Evolutionary conservation across 371 early-diverging fungal genomes (phyloP).

Genomic region (Syncephalis plumigaleata): DNA sequence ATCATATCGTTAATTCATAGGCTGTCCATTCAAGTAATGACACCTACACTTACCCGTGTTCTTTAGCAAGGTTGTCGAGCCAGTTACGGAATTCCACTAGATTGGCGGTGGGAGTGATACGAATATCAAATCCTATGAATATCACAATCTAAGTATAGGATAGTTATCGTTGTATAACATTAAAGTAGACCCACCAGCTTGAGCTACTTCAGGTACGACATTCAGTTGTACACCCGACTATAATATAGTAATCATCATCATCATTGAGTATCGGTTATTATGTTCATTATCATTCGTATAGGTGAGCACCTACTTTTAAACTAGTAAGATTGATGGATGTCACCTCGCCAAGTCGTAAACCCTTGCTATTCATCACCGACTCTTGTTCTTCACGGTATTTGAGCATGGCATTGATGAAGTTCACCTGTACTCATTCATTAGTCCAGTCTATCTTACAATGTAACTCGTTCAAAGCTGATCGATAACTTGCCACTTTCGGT

Average conservation of each 20-base stretch:
- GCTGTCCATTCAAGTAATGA: not conserved
- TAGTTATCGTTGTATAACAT: not conserved
- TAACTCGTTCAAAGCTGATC: not conserved
- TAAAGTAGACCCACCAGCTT: slow-evolving; percentile 13
- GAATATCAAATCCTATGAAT: slow-evolving; percentile 33
- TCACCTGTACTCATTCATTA: not conserved
- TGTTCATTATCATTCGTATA: too few relatives aligned
- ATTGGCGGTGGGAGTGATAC: slow-evolving; percentile 41
- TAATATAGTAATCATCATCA: not conserved
- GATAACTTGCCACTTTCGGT: slow-evolving; percentile 26
- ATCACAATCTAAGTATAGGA: too few relatives aligned
- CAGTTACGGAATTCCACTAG: slow-evolving; percentile 26
- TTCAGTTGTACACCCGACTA: slow-evolving; percentile 40
- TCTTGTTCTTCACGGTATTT: slow-evolving; percentile 31
- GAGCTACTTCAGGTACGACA: slow-evolving; percentile 43
- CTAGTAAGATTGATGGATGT: slow-evolving; percentile 58
- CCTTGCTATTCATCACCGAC: slow-evolving; percentile 19
- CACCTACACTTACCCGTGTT: not conserved
- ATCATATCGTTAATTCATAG: not conserved
- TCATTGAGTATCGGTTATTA: too few relatives aligned
- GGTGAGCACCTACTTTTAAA: slow-evolving; percentile 27
- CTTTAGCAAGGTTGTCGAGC: slow-evolving; percentile 13
- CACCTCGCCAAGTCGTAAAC: slow-evolving; percentile 48
- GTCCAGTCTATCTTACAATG: not conserved
- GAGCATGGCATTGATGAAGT: not conserved